A percentile compares a stretch with the other conserved stretches of the same genome.
These are phyloP conservation scores for Amanita rimosa DNA, from an alignment of 768 basidiomycete genomes.

Conservation along the genomic window DNA sequence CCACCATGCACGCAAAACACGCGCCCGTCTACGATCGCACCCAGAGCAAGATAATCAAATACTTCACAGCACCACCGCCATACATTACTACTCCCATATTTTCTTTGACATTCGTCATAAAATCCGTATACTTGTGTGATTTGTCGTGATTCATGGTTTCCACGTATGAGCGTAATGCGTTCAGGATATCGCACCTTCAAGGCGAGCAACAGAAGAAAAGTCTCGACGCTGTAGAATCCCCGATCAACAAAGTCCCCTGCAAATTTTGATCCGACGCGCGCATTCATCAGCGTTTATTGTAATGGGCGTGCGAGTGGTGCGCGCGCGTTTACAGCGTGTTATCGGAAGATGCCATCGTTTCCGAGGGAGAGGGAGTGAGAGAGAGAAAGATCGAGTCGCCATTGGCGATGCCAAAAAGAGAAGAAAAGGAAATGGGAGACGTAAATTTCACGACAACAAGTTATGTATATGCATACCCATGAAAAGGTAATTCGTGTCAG, in stretches of 20 bases:
- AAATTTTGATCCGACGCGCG: neutral
- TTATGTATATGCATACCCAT: conserved; percentile 54
- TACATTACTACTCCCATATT: conserved; percentile 89
- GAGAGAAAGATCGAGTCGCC: neutral
- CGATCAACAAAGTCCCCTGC: conserved; percentile 96
- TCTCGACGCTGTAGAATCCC: conserved; percentile 95
- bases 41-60: conserved; percentile 92
- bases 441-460: neutral
- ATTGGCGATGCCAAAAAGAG: conserved; percentile 1
- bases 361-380: conserved; percentile 1
- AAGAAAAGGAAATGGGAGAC: neutral
- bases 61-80: conserved; percentile 99
- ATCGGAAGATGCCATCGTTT: conserved; percentile 1
- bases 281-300: neutral
- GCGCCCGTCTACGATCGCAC: conserved; percentile 92
- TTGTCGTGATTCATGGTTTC: conserved; percentile 96
- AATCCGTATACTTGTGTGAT: conserved; percentile 96
- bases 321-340: neutral
- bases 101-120: conserved; percentile 94
- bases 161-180: conserved; percentile 91
- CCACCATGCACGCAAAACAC: conserved; percentile 98
- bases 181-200: conserved; percentile 97
- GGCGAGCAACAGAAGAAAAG: conserved; percentile 87
- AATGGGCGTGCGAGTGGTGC: neutral
- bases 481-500: conserved; percentile 91